Percentiles rank a stretch among this genome's conserved stretches.
Conservation (phyloP, 176 grass and related monocot genomes). For the Eleusine coracana region DNA sequence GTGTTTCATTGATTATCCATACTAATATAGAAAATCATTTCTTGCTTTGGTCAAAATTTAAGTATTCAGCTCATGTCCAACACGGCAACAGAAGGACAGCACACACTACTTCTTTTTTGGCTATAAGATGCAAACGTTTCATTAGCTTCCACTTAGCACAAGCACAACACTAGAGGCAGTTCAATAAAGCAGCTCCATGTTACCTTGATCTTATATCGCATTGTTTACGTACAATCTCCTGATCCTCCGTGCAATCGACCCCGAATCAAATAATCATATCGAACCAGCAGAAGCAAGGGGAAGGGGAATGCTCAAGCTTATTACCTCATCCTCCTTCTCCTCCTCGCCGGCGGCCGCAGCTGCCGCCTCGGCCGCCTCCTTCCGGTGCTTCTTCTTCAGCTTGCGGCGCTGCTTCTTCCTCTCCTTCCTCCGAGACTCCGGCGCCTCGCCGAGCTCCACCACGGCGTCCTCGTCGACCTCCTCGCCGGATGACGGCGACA, state of each 20-base stretch:
- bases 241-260: not conserved
- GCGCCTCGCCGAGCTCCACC: slow-evolving; percentile 38
- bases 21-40: not conserved
- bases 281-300: not conserved
- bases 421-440: slow-evolving; percentile 43
- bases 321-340: slow-evolving; percentile 1
- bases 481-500: slow-evolving; percentile 40
- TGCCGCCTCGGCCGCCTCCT: slow-evolving; percentile 33
- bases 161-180: not conserved
- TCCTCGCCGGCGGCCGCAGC: not conserved
- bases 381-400: slow-evolving; percentile 48
- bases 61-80: not conserved
- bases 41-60: not conserved
- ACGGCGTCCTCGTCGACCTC: slow-evolving; percentile 43
- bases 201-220: not conserved
- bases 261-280: not conserved
- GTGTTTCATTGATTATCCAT: not conserved
- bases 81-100: not conserved
- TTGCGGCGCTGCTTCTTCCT: slow-evolving; percentile 54
- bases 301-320: not conserved
- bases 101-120: not conserved
- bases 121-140: not conserved
- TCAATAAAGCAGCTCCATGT: not conserved
- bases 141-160: not conserved
- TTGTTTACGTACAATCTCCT: not conserved